Evolutionary conservation across 768 basidiomycete species (phyloP).

Genomic region (Chalciporus pseudorubinellus): DNA sequence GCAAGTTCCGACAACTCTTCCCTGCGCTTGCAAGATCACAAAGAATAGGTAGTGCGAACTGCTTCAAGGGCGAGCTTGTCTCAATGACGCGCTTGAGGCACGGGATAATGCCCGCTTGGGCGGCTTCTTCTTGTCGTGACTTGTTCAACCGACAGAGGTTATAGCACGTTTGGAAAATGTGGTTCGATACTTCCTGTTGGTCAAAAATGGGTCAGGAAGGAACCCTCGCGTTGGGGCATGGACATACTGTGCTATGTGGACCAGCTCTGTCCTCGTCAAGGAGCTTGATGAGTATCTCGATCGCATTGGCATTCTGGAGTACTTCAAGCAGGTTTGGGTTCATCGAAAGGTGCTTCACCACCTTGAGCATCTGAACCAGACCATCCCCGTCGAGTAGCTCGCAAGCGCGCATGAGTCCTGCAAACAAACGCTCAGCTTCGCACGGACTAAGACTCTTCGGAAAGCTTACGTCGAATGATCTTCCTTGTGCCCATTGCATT

Average conservation of each 20-base stretch:
- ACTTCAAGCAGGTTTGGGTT: conserved; percentile 86
- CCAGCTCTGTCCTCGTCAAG: conserved; percentile 79
- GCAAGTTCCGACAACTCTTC: conserved; percentile 82
- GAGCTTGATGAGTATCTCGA: conserved; percentile 85
- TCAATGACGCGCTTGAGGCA: conserved; percentile 86
- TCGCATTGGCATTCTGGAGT: conserved; percentile 92
- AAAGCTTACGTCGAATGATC: conserved; percentile 77
- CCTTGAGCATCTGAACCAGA: conserved; percentile 86
- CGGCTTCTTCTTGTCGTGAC: conserved; percentile 93
- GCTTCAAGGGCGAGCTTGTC: conserved; percentile 88
- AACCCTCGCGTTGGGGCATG: not conserved
- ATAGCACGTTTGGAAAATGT: conserved; percentile 96
- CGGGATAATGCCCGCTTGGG: conserved; percentile 92
- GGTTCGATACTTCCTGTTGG: conserved; percentile 89
- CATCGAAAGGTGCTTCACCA: conserved; percentile 96
- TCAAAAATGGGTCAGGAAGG: not conserved
- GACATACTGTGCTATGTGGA: conserved; percentile 73
- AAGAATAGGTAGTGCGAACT: conserved; percentile 94
- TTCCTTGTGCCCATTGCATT: conserved; percentile 90
- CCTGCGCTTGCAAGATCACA: conserved; percentile 96
- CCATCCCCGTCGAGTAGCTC: conserved; percentile 85
- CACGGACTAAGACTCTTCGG: not conserved
- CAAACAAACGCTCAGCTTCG: not conserved
- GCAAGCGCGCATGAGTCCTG: conserved; percentile 86
- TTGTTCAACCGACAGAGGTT: conserved; percentile 95